Evolutionary conservation across 148 eudicot genomes (phyloP).

Genomic region (Rhododendron kiyosumense): DNA sequence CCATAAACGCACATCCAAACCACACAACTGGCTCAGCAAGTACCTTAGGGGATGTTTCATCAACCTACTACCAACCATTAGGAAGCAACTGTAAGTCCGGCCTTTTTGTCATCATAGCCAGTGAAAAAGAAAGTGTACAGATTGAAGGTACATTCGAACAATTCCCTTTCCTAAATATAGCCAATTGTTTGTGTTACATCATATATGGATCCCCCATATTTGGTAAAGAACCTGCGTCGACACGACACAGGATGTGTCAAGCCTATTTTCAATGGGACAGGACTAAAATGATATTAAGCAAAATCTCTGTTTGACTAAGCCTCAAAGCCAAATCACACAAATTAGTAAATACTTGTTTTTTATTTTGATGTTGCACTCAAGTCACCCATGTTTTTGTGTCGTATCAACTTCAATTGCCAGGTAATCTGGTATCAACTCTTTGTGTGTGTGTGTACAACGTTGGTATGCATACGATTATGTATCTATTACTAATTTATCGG

Average conservation of each 20-base stretch:
- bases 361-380: not conserved
- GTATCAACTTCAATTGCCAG: not conserved
- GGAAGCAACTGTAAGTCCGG: too few species aligned
- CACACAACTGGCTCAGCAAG: too few species aligned
- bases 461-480: not conserved
- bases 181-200: not conserved
- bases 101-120: too few species aligned
- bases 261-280: not conserved
- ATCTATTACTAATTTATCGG: not conserved
- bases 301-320: not conserved
- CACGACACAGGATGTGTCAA: not conserved
- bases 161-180: not conserved
- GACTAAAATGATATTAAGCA: not conserved
- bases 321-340: not conserved
- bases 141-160: not conserved
- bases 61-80: too few species aligned
- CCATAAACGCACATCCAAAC: too few species aligned
- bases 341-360: not conserved
- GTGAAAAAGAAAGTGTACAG: too few species aligned
- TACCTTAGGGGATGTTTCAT: too few species aligned
- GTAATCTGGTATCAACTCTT: not conserved
- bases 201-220: not conserved
- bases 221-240: not conserved
- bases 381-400: not conserved
- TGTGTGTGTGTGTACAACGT: too few species aligned